A percentile compares a stretch with the other conserved stretches of the same genome.
Conservation (phyloP, 805 yeast genomes). For the Yarrowia sp. region DNA sequence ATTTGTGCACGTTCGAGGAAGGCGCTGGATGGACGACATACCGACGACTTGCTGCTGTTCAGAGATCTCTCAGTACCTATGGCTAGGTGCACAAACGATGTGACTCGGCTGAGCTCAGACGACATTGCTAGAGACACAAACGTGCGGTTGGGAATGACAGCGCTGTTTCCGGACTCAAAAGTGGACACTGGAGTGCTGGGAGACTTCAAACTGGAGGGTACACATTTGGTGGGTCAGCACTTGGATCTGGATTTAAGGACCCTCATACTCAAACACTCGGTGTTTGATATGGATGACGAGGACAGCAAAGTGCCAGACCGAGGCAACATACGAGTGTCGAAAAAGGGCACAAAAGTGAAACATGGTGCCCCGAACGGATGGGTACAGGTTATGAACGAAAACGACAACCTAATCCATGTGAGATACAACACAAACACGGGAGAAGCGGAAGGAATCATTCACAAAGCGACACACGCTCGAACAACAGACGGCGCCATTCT, state of each 20-base stretch:
- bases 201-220: not conserved
- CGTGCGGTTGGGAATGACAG: not conserved
- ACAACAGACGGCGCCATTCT: not conserved
- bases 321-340: not conserved
- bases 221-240: not conserved
- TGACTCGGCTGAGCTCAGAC: not conserved
- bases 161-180: not conserved
- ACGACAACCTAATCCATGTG: not conserved
- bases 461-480: not conserved
- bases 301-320: not conserved
- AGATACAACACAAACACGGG: not conserved
- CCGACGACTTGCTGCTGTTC: not conserved
- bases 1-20: not conserved
- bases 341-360: not conserved
- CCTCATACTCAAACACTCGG: not conserved
- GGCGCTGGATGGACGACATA: not conserved
- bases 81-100: not conserved
- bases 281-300: not conserved
- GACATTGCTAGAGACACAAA: not conserved
- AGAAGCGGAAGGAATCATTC: not conserved
- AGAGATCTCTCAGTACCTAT: not conserved
- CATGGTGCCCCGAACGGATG: not conserved
- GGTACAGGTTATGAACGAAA: not conserved
- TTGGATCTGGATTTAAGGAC: not conserved
- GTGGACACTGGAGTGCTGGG: not conserved